Evolutionary conservation across 2,329 filamentous ascomycete species (phyloP).

Genomic region (Xylaria sp.): DNA sequence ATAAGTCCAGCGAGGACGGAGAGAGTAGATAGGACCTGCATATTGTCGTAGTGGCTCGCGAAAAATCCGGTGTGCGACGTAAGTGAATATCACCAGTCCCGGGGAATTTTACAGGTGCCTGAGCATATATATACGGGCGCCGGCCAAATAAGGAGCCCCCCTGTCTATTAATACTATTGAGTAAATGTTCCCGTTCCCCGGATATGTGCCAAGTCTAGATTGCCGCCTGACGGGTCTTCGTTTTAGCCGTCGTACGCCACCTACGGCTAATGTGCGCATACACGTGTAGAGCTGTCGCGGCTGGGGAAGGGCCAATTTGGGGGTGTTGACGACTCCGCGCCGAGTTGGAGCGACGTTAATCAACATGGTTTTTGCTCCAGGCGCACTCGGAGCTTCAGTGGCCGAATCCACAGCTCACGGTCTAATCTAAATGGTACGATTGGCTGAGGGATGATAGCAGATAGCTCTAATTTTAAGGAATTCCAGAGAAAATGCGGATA

Average conservation of each 20-base stretch:
- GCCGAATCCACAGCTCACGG: conserved; percentile 26
- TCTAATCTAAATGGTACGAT: background rate
- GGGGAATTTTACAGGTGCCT: background rate
- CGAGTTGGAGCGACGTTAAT: conserved; percentile 28
- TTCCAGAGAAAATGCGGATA: background rate
- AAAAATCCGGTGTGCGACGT: conserved; percentile 8
- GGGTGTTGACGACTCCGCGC: conserved; percentile 27
- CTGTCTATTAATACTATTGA: conserved; percentile 17
- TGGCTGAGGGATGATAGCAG: background rate
- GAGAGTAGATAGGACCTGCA: conserved; percentile 37
- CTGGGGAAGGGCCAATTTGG: conserved; percentile 29
- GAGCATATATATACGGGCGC: conserved; percentile 21
- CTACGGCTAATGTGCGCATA: conserved; percentile 35
- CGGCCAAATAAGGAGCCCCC: conserved; percentile 2
- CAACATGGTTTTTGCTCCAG: conserved; percentile 23
- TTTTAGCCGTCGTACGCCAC: conserved; percentile 34
- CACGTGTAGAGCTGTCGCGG: conserved; percentile 16
- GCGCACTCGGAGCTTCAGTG: conserved; percentile 27
- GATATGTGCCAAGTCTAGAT: conserved; percentile 33
- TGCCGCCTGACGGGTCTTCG: conserved; percentile 32
- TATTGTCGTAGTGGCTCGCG: conserved; percentile 24
- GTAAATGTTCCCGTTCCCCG: conserved; percentile 25
- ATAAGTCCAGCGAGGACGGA: conserved; percentile 45
- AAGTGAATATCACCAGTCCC: conserved; percentile 1
- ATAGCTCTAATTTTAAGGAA: conserved; percentile 5